Conservation (phyloP, 176 grass and related monocot species). For the Poa annua region DNA sequence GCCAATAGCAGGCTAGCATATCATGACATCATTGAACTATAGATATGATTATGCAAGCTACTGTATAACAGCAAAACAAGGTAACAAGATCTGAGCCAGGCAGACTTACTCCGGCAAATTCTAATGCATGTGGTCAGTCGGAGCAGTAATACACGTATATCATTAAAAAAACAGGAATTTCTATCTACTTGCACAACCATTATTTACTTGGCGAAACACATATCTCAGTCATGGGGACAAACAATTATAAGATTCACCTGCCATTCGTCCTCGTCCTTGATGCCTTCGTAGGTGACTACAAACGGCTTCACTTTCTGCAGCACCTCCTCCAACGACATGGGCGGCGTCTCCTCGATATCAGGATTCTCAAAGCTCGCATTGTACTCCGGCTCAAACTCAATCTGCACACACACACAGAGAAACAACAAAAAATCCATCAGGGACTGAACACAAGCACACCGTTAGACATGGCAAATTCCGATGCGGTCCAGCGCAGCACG, state of each 20-base stretch:
- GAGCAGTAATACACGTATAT: background rate
- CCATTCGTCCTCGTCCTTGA: conserved; percentile 87
- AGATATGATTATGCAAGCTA: background rate
- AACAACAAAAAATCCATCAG: conserved; percentile 22
- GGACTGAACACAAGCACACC: background rate
- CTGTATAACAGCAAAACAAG: conserved; percentile 30
- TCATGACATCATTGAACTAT: background rate
- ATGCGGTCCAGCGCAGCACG: background rate
- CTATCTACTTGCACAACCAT: conserved; percentile 7
- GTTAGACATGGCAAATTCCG: background rate
- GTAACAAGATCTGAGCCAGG: background rate
- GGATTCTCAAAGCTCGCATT: conserved; percentile 70
- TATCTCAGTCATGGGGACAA: background rate
- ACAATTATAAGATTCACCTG: conserved; percentile 58
- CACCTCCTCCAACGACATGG: conserved; percentile 74
- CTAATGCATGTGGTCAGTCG: background rate
- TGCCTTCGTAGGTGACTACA: conserved; percentile 78
- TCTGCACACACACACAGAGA: conserved; percentile 52
- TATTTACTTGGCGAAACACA: conserved; percentile 21
- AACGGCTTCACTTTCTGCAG: conserved; percentile 85
- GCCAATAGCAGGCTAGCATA: background rate
- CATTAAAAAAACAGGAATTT: background rate
- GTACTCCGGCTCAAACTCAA: conserved; percentile 87
- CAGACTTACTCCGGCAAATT: background rate
- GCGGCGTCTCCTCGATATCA: conserved; percentile 83